Conservation (phyloP, 2,329 filamentous ascomycete genomes). For the Bimuria novae-zelandiae region DNA sequence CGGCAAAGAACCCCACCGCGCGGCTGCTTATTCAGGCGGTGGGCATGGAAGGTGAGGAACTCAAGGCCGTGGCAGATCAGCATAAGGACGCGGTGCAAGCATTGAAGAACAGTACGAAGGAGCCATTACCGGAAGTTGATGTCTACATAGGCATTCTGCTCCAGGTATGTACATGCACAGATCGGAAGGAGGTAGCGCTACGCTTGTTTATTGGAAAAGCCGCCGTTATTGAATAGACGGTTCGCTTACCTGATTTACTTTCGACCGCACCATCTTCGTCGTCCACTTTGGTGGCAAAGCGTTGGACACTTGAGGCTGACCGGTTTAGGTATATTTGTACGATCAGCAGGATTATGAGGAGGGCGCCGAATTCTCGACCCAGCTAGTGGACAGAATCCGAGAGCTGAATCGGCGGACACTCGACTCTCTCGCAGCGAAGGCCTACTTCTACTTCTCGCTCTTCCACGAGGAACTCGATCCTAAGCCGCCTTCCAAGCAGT, state of each 20-base stretch:
- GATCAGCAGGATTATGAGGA: conserved; percentile 81
- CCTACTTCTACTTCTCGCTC: conserved; percentile 97
- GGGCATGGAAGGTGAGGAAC: conserved; percentile 67
- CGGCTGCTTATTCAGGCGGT: conserved; percentile 73
- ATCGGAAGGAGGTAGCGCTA: too few species aligned
- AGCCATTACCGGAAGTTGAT: conserved; percentile 83
- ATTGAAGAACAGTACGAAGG: conserved; percentile 70
- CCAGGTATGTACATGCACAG: conserved; percentile 36
- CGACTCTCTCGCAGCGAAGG: conserved; percentile 90
- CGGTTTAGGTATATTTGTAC: conserved; percentile 77
- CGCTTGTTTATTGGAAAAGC: too few species aligned
- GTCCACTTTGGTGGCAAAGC: not conserved
- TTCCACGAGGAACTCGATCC: conserved; percentile 92
- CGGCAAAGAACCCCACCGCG: conserved; percentile 67
- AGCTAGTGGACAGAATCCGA: conserved; percentile 83
- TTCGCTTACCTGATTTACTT: too few species aligned
- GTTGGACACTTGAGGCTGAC: conserved; percentile 17
- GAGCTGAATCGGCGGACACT: conserved; percentile 89
- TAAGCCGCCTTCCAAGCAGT: conserved; percentile 84
- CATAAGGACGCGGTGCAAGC: conserved; percentile 68
- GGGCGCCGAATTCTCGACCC: conserved; percentile 82
- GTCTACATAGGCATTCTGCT: conserved; percentile 82
- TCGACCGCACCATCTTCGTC: not conserved
- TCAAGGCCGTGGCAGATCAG: conserved; percentile 56
- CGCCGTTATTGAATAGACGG: too few species aligned